Conservation (phyloP, 108 stramenopile species). For the Cafeteria roenbergensis region DNA sequence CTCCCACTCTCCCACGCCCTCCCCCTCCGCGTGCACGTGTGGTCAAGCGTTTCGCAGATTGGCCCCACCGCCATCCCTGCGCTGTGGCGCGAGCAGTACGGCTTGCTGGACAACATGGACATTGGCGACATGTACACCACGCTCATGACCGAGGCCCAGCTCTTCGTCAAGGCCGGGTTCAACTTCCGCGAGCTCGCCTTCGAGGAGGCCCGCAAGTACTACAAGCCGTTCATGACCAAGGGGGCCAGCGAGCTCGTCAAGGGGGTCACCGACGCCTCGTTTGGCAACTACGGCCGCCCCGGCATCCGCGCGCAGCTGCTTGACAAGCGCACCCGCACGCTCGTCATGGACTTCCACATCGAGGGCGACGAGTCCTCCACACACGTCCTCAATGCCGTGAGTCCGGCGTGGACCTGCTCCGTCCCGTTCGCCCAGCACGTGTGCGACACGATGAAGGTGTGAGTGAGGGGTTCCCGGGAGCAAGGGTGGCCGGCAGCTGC, state of each 20-base stretch:
- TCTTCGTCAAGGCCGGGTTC: neutral
- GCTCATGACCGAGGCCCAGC: neutral
- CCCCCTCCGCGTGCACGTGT: too few species aligned
- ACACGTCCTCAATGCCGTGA: slow-evolving; percentile 9
- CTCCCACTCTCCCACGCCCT: too few species aligned
- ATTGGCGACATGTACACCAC: neutral
- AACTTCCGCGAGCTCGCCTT: neutral
- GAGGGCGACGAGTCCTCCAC: neutral
- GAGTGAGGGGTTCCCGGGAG: too few species aligned
- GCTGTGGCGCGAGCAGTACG: slow-evolving; percentile 9
- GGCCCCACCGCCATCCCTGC: slow-evolving; percentile 11
- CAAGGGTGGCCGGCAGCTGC: too few species aligned
- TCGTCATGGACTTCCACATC: slow-evolving; percentile 4
- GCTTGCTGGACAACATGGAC: neutral
- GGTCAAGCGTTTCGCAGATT: too few species aligned
- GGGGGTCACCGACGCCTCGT: neutral
- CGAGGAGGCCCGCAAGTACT: neutral
- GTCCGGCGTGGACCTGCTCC: slow-evolving; percentile 6
- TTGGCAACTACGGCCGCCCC: neutral
- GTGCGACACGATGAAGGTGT: neutral
- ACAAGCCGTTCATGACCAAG: neutral
- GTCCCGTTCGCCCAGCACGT: slow-evolving; percentile 1
- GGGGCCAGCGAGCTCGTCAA: slow-evolving; percentile 1
- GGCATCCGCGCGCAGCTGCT: slow-evolving; percentile 10
- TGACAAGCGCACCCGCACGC: neutral